A percentile compares a stretch with the other conserved stretches of the same genome.
phyloP scores from a whole-genome alignment of 352 stramenopile species.

The Thalassiosira hispida region DNA sequence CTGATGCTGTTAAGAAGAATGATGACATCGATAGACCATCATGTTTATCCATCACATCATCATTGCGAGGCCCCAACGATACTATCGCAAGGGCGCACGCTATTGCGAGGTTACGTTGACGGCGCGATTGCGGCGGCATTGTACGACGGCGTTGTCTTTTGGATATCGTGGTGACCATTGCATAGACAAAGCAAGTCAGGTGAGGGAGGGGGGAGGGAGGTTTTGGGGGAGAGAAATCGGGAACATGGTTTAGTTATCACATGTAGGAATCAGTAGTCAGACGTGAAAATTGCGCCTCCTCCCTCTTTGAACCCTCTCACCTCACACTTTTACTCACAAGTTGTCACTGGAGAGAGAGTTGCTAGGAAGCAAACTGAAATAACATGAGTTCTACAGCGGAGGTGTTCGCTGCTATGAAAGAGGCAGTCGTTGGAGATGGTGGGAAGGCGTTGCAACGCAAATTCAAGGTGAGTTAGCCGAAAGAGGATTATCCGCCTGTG shows the following conservation, averaged over 20 bases:
- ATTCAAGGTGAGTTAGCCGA: constrained; percentile 70
- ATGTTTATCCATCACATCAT: constrained; percentile 3
- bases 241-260: too few species aligned
- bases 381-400: constrained; percentile 47
- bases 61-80: background rate
- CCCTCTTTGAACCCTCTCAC: too few species aligned
- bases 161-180: background rate
- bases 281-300: too few species aligned
- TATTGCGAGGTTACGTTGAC: constrained; percentile 4
- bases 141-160: background rate
- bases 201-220: too few species aligned
- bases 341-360: too few species aligned
- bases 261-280: too few species aligned
- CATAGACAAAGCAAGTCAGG: too few species aligned
- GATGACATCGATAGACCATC: constrained; percentile 7
- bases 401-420: constrained; percentile 71
- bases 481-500: background rate
- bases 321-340: too few species aligned
- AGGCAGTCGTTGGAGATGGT: constrained; percentile 55
- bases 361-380: too few species aligned
- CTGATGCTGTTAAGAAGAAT: constrained; percentile 10
- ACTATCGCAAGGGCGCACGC: background rate
- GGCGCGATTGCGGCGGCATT: constrained; percentile 1
- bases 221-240: too few species aligned
- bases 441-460: constrained; percentile 60